A percentile compares a stretch with the other conserved stretches of the same genome.
Evolutionary conservation across 2,329 filamentous ascomycete species (phyloP).

Genomic region (Chaetomium strumarium): DNA sequence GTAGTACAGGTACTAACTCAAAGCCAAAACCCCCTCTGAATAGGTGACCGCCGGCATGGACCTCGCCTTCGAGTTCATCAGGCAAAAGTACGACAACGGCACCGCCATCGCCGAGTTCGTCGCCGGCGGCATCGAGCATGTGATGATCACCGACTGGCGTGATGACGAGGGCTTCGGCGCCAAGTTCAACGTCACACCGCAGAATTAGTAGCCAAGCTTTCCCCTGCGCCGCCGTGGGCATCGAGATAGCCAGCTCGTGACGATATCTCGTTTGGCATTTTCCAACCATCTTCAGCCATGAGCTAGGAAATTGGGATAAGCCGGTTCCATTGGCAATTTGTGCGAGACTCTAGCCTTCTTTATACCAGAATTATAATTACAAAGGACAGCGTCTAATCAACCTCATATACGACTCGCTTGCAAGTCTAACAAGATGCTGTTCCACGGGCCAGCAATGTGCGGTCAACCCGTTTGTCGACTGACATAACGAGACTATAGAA

Average conservation of each 20-base stretch:
- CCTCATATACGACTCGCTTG: background rate
- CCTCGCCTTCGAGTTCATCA: constrained; percentile 34
- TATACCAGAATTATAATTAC: too few species aligned
- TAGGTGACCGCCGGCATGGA: constrained; percentile 35
- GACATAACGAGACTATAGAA: too few species aligned
- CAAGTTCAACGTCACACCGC: constrained; percentile 14
- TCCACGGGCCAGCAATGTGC: too few species aligned
- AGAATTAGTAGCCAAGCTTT: constrained; percentile 10
- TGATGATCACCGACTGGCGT: constrained; percentile 22
- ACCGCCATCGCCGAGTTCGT: constrained; percentile 40
- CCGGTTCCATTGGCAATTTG: too few species aligned
- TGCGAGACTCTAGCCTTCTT: too few species aligned
- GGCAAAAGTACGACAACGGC: constrained; percentile 44
- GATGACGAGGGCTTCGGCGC: constrained; percentile 19
- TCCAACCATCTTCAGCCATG: too few species aligned
- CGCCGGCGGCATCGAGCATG: constrained; percentile 50
- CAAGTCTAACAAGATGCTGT: too few species aligned
- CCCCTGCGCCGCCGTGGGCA: background rate
- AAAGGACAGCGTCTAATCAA: background rate
- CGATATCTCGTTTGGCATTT: too few species aligned
- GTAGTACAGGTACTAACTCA: background rate
- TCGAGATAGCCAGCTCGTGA: background rate
- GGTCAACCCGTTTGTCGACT: too few species aligned
- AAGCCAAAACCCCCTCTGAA: background rate
- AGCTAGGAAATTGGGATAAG: too few species aligned